Base-by-base conservation (phyloP, 2,329 filamentous ascomycete genomes). In the Phialocephala subalpina region DNA sequence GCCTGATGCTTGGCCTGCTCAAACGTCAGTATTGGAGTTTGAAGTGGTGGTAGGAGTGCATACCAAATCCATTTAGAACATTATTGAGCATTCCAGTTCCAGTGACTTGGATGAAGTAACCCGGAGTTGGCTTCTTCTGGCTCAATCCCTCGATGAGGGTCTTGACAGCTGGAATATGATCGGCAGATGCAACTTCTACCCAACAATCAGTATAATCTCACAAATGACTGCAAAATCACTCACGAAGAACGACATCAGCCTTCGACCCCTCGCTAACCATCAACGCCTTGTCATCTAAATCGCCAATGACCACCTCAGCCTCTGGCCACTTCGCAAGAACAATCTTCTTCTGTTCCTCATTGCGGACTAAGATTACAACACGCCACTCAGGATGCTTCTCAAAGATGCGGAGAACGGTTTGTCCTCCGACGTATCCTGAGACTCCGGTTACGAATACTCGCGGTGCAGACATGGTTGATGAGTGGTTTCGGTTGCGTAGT, bases 61-160 rank as follows among this genome's bases (percentile, higher is more conserved):
- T 58, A 81, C 81, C 3, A 80, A 77, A 33, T 80, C 63, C 68
- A 45, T 69, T 67, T 18, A 63, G 45, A 27, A 73, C 59, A 14
- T 67, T 49, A 35, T 67, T 59, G 22, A 87, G 75, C 45, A 86
- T 81, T 18, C 79, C 80, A 0, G 83, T 83, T 1, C 85, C 84
- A 36, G 79, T 82, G n/a, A 84, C 71, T 72, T 86, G 83, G 49
- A 86, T 80, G 75, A 80, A 85, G 70, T 82, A 82, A 3, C 82
- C 83, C 0, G 83, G 82, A 22, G 4, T 60, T 22, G 58, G 60
- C 69, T 84, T 82, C 2, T 81, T 80, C 4, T 77, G 73, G 3
- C 77, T 77, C 12, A 86, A 68, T 0, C 84, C 84, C 67, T 80
- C 80, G 49, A 80, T 77, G 53, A 87, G 83, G 53, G 84, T 79